Evolutionary conservation across 148 eudicot genomes (phyloP), one percentile per base, ranked within the genome.

Genomic region (Cornus suecica): DNA sequence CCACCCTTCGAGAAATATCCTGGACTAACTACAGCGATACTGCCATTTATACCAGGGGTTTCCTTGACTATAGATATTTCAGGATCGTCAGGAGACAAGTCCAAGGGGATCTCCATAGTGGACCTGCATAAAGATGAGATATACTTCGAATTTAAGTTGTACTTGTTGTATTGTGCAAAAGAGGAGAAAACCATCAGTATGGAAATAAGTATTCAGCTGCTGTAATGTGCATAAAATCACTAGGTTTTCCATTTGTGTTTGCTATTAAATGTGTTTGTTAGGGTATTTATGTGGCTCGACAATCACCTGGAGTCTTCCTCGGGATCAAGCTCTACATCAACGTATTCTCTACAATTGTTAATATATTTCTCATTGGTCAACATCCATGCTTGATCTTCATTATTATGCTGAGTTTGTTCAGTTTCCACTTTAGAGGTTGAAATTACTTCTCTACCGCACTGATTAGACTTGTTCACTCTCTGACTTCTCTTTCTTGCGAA

Each of bases 21-120:
- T 64, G 90, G 86, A 73, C 84, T 83, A 61, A 73, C 52, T 30
- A 75, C n/a, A 52, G 65, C 22, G 24, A 63, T 68, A 66, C 52
- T 84, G 20, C 52, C 73, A 80, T 76, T 52, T 18, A 78, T 66
- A 56, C 80, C 54, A 60, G 88, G 90, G 67, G 90, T 90, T 77
- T 85, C 92, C 77, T 81, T 83, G 37, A 89, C 89, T 66, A 84
- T 65, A 45, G 83, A 73, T 69, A 84, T 63, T 65, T 87, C 87
- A 37, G 79, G 79, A 72, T 74, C 84, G 69, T 85, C 84, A 69
- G 72, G 64, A 31, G 67, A 68, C 48, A 71, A 70, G 51, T 67
- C 48, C 48, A 62, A 58, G 22, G 66, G 81, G 30, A 72, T 69
- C 67, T 80, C 68, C 61, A 54, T 78, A 56, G 74, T 71, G 67